Percentiles rank a stretch among this genome's conserved stretches.
These are phyloP conservation scores for Friedmanniomyces endolithicus DNA, from an alignment of 495 filamentous ascomycete genomes.

Conservation along the genomic window DNA sequence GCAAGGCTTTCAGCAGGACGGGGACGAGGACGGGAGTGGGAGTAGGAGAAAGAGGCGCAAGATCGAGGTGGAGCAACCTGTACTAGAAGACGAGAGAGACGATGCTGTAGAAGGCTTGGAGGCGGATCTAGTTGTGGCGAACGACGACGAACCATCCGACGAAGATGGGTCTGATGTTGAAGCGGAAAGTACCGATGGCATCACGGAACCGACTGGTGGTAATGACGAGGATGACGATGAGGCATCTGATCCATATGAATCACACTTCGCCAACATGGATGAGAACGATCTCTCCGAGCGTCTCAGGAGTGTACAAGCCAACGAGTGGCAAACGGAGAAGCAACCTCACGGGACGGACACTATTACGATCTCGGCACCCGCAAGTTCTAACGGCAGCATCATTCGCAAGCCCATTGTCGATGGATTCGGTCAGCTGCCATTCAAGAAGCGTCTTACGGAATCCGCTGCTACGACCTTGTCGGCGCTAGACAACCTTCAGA, in stretches of 20 bases:
- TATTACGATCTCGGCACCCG: not conserved
- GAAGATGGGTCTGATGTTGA: conserved; percentile 30
- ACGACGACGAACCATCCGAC: conserved; percentile 22
- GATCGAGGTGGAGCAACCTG: conserved; percentile 33
- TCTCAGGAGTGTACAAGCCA: conserved; percentile 40
- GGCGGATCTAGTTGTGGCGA: conserved; percentile 24
- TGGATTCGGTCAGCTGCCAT: conserved; percentile 37
- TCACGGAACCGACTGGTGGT: conserved; percentile 28
- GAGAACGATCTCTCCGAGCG: conserved; percentile 41
- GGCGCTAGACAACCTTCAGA: conserved; percentile 40
- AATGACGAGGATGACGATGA: conserved; percentile 42
- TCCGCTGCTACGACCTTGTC: conserved; percentile 21
- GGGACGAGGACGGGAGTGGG: conserved; percentile 36
- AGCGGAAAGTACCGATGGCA: conserved; percentile 35
- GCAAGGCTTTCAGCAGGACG: conserved; percentile 37
- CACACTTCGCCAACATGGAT: conserved; percentile 58
- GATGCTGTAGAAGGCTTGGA: conserved; percentile 29
- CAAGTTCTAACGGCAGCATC: not conserved
- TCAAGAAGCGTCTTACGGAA: conserved; percentile 46
- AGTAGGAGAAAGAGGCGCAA: conserved; percentile 59
- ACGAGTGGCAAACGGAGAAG: conserved; percentile 48
- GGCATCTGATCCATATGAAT: conserved; percentile 60
- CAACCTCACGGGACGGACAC: conserved; percentile 5
- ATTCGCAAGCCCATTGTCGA: not conserved
- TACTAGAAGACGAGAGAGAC: conserved; percentile 22